phyloP scores from a whole-genome alignment of 345 rosid species.

The Euphorbia lathyris region DNA sequence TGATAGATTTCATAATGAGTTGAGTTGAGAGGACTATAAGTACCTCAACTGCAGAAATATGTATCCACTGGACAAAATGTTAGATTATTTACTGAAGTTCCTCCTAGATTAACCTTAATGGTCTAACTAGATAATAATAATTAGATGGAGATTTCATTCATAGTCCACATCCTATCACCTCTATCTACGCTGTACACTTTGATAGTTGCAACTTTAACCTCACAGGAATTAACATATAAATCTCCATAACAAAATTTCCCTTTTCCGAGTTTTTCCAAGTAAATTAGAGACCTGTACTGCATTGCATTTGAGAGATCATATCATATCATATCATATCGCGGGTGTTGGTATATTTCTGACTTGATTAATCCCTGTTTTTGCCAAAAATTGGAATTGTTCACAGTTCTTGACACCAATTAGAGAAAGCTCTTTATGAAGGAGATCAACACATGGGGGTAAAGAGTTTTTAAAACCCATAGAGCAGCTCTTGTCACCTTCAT shows the following conservation, averaged over 20 bases:
- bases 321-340: constrained; percentile 13
- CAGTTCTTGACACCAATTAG: constrained; percentile 46
- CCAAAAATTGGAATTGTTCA: constrained; percentile 28
- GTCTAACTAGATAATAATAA: neutral
- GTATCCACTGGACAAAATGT: neutral
- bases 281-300: constrained; percentile 11
- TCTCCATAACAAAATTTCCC: constrained; percentile 1
- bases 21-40: no score
- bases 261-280: constrained; percentile 6
- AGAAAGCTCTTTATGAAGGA: constrained; percentile 47
- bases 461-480: constrained; percentile 38
- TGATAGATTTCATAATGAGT: no score
- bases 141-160: neutral
- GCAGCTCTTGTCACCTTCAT: constrained; percentile 43
- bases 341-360: constrained; percentile 6
- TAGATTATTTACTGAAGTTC: neutral
- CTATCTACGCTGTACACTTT: constrained; percentile 18
- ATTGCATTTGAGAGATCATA: neutral
- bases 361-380: constrained; percentile 6
- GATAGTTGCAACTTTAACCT: constrained; percentile 1
- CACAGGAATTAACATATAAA: constrained; percentile 12
- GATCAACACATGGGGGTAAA: constrained; percentile 33
- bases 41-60: neutral
- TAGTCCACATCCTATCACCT: neutral
- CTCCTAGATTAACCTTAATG: neutral